These are phyloP conservation scores for Chlamydomonas asymmetrica DNA, from an alignment of 139 green algal species.

Conservation along the genomic window DNA sequence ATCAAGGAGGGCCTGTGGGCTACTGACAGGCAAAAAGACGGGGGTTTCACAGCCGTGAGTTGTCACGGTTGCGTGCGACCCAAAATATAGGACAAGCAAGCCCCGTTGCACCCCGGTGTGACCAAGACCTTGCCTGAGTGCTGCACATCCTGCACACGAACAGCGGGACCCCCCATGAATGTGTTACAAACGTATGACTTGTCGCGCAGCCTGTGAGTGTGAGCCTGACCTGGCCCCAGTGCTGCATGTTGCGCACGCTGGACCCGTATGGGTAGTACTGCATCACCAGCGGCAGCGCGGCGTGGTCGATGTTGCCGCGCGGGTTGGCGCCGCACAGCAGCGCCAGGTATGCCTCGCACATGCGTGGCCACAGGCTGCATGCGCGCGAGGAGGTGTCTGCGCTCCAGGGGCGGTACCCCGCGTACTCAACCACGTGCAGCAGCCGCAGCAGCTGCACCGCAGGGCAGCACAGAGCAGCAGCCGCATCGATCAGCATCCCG, in stretches of 20 bases:
- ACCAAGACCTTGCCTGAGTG: neutral
- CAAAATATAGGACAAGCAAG: neutral
- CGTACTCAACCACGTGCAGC: conserved; percentile 49
- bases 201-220: neutral
- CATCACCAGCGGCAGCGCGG: conserved; percentile 35
- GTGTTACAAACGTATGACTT: neutral
- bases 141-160: neutral
- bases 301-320: conserved; percentile 53
- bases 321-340: conserved; percentile 57
- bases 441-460: conserved; percentile 37
- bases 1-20: neutral
- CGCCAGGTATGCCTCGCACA: conserved; percentile 52
- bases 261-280: conserved; percentile 28
- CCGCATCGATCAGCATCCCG: neutral
- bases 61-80: no score
- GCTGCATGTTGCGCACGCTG: conserved; percentile 45
- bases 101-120: neutral
- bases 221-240: conserved; percentile 46
- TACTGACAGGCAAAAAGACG: neutral
- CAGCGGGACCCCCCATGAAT: neutral
- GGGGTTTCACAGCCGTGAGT: neutral
- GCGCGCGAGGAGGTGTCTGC: conserved; percentile 35
- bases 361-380: conserved; percentile 30
- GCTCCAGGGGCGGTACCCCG: neutral
- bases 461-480: neutral